Evolutionary conservation across 192 early-diverging fungal genomes (phyloP), one percentile per base, ranked within the genome.

Genomic region (Rhizophagus prolifer): DNA sequence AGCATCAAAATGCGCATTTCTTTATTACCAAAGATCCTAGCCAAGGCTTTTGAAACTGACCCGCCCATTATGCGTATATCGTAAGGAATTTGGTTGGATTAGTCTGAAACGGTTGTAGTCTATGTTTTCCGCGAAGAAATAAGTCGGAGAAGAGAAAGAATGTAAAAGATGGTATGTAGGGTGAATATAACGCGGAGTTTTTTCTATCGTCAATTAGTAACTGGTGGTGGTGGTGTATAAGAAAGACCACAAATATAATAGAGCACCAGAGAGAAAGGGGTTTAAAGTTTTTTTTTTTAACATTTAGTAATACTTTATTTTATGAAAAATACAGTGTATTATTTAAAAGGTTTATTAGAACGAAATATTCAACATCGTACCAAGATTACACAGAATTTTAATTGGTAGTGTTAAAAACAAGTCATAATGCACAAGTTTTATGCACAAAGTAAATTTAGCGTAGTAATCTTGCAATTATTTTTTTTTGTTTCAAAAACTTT

Each of bases 1-100:
- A 95, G 91, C 95, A 98, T 97, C 79, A 98, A 88, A 81, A 98
- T 96, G 76, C 96, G 93, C 92, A 96, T 95, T 85, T 97, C 95
- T 82, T 95, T 95, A 80, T 92, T 94, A 79, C 94, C 94, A 89
- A 95, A 93, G 65, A 97, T 86, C 74, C 82, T 85, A 70, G 79
- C 79, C 73, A 96, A 88, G 47, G 93, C 83, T 79, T 90, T 90
- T 50, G 94, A 95, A 79, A 96, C 79, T 58, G 83, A 86, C 54
- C 91, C 84, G 74, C 96, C 96, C 96, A 98, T 97, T 63, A 74
- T 88, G 16, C 0, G 14, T 50, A 50, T 16, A 13, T 54, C 50
- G 50, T 54, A 21, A 54, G 50, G 19, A 54, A 54, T 19, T 54
- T 54, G 16, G 50, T 54, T 54, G 19, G 19, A 19, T 16, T 54